These are phyloP conservation scores for Coemansia sp. DNA, from an alignment of 192 early-diverging fungal genomes.

Conservation along the genomic window DNA sequence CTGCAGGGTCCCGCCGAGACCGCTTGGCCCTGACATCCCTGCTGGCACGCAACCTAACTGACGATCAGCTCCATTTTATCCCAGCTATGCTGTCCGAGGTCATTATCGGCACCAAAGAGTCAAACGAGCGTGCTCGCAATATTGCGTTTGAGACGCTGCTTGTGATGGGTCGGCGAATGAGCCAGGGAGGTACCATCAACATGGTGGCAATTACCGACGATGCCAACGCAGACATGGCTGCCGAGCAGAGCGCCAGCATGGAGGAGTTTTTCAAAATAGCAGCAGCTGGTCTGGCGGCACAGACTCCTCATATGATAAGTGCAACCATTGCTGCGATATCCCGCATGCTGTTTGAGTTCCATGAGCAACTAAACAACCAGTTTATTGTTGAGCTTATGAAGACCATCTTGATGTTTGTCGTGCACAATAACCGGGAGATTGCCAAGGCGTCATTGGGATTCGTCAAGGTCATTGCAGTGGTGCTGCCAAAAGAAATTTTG, in stretches of 20 bases:
- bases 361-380: conserved; percentile 60
- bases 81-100: conserved; percentile 86
- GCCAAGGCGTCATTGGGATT: conserved; percentile 89
- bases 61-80: conserved; percentile 76
- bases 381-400: conserved; percentile 72
- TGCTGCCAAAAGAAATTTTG: conserved; percentile 69
- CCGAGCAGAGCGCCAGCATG: conserved; percentile 56
- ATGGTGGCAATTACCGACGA: conserved; percentile 35
- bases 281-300: conserved; percentile 88
- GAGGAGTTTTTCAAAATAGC: conserved; percentile 93
- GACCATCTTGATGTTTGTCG: conserved; percentile 79
- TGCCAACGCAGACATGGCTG: conserved; percentile 16
- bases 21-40: conserved; percentile 68
- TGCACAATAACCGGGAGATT: conserved; percentile 82
- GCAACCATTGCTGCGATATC: conserved; percentile 83
- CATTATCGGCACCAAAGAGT: conserved; percentile 91
- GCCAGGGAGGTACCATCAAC: conserved; percentile 58
- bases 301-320: conserved; percentile 86
- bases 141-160: conserved; percentile 83
- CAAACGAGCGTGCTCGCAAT: conserved; percentile 80
- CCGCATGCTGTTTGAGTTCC: conserved; percentile 91
- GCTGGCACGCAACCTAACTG: conserved; percentile 63
- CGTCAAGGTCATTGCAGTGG: conserved; percentile 85
- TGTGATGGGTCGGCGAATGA: conserved; percentile 89
- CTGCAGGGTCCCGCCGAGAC: conserved; percentile 74